phyloP scores from a whole-genome alignment of 108 stramenopile genomes.

The Pseudonitzschia delicatissima region DNA sequence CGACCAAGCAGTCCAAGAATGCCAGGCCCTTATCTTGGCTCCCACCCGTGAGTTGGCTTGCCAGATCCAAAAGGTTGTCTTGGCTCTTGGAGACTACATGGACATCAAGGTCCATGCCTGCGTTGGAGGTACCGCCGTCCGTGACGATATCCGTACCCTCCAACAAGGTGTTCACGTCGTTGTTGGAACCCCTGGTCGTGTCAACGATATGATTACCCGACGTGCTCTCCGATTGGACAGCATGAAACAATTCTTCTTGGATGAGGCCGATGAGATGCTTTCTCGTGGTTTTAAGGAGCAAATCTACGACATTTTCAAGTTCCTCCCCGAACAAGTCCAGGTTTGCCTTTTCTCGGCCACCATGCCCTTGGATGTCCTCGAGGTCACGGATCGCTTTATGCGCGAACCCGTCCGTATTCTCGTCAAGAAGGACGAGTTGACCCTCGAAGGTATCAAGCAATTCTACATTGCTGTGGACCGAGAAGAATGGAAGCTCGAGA shows the following conservation, averaged over 20 bases:
- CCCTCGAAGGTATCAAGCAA: slow-evolving; percentile 99
- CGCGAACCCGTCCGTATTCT: slow-evolving; percentile 98
- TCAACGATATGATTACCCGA: slow-evolving; percentile 99
- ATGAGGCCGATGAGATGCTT: slow-evolving; percentile 99
- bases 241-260: slow-evolving; percentile 96
- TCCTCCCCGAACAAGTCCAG: slow-evolving; percentile 98
- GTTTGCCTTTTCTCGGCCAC: slow-evolving; percentile 99
- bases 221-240: slow-evolving; percentile 90
- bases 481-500: slow-evolving; percentile 99
- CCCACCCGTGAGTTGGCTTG: slow-evolving; percentile 99
- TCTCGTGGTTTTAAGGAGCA: slow-evolving; percentile 99
- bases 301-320: slow-evolving; percentile 99
- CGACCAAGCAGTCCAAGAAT: slow-evolving; percentile 86
- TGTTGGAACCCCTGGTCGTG: slow-evolving; percentile 99
- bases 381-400: slow-evolving; percentile 99
- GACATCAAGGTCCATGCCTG: slow-evolving; percentile 96
- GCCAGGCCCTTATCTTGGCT: slow-evolving; percentile 97
- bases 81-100: slow-evolving; percentile 99
- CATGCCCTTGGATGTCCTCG: slow-evolving; percentile 99
- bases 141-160: slow-evolving; percentile 99
- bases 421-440: slow-evolving; percentile 99
- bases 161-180: slow-evolving; percentile 98
- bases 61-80: slow-evolving; percentile 99
- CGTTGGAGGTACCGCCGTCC: slow-evolving; percentile 99
- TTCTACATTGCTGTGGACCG: slow-evolving; percentile 98